Evolutionary conservation across 805 yeast genomes (phyloP).

Genomic region (Sungouiozyma ichnusensis): DNA sequence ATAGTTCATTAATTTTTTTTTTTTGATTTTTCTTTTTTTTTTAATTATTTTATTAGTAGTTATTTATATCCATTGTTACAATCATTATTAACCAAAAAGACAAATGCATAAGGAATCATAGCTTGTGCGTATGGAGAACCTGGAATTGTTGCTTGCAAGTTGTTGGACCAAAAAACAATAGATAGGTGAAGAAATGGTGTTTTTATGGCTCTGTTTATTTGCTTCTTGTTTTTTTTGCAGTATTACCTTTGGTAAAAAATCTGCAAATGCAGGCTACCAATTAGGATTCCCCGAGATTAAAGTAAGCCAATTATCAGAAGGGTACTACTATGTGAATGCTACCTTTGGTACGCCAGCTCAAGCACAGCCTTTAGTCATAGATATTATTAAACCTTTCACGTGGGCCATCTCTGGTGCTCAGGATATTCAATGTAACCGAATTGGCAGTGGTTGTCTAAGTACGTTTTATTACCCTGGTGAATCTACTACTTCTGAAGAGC

Average conservation of each 20-base stretch:
- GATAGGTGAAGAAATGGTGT: neutral
- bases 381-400: conserved; percentile 31
- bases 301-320: conserved; percentile 16
- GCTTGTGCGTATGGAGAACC: too few species aligned
- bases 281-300: conserved; percentile 13
- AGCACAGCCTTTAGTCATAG: conserved; percentile 24
- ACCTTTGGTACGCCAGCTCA: conserved; percentile 28
- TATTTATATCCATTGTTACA: too few species aligned
- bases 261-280: neutral
- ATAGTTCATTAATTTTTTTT: too few species aligned
- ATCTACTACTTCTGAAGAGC: conserved; percentile 12
- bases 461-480: conserved; percentile 10
- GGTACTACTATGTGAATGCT: conserved; percentile 26
- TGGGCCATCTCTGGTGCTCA: conserved; percentile 25
- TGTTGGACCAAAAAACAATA: too few species aligned
- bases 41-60: too few species aligned
- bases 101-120: too few species aligned
- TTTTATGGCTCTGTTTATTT: neutral
- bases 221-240: neutral
- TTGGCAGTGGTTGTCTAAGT: conserved; percentile 7
- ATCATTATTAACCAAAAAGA: too few species aligned
- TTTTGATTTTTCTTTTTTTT: too few species aligned
- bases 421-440: conserved; percentile 6
- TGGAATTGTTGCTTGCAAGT: too few species aligned
- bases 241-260: neutral